Percentiles rank a stretch among this genome's conserved stretches.
These are phyloP conservation scores for Cyberlindnera lachancei DNA, from an alignment of 805 yeast species.

Conservation along the genomic window DNA sequence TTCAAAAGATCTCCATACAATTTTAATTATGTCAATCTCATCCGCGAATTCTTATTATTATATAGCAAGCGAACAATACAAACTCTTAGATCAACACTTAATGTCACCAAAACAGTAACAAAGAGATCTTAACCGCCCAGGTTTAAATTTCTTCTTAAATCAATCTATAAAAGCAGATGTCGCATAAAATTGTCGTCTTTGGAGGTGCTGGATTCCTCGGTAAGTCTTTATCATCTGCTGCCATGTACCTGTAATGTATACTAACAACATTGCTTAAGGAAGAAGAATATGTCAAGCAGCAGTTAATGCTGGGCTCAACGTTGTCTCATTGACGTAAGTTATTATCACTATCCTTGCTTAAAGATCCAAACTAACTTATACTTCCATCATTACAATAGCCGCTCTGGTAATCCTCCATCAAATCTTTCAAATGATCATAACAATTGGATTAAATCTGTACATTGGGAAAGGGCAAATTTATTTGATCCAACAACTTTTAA, in stretches of 20 bases:
- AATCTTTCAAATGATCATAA: conserved; percentile 23
- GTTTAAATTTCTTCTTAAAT: too few species aligned
- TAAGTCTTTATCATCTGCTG: conserved; percentile 10
- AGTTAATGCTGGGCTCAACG: conserved; percentile 51
- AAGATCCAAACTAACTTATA: neutral
- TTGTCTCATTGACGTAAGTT: conserved; percentile 52
- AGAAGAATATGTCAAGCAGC: conserved; percentile 64
- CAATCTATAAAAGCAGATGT: too few species aligned
- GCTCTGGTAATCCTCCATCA: conserved; percentile 49
- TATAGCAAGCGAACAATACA: too few species aligned
- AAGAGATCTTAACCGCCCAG: too few species aligned
- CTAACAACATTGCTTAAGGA: conserved; percentile 29
- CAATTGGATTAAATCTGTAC: conserved; percentile 49
- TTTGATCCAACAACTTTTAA: conserved; percentile 56
- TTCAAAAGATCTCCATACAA: too few species aligned
- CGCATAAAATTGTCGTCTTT: conserved; percentile 50
- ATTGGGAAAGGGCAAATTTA: conserved; percentile 63
- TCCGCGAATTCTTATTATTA: too few species aligned
- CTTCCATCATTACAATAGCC: conserved; percentile 11
- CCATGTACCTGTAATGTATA: neutral
- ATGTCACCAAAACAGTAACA: too few species aligned
- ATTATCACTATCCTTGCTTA: neutral
- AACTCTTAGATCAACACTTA: too few species aligned
- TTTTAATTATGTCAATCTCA: too few species aligned
- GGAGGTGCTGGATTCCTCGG: conserved; percentile 87